A percentile compares a stretch with the other conserved stretches of the same genome.
Evolutionary conservation across 2,329 filamentous ascomycete species (phyloP).

Genomic region (Colletotrichum cordylinicola): DNA sequence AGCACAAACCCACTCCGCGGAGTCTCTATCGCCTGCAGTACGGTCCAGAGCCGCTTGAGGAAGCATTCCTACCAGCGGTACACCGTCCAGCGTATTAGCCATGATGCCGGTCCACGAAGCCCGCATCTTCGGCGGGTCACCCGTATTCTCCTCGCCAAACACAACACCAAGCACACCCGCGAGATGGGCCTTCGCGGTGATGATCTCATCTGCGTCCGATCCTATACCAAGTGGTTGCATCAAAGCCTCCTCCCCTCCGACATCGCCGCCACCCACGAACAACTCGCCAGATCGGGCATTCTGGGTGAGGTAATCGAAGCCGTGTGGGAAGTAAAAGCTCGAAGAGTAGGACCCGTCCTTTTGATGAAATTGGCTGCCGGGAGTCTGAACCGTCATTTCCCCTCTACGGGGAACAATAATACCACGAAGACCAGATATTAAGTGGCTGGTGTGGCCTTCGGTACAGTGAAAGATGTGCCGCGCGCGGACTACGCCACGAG

Average conservation of each 20-base stretch:
- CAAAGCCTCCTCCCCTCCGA: neutral
- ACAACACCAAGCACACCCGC: neutral
- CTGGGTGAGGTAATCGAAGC: neutral
- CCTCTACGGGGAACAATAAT: neutral
- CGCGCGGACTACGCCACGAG: neutral
- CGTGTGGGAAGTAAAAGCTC: neutral
- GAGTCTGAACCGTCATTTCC: neutral
- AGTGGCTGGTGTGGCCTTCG: neutral
- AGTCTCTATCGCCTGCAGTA: neutral
- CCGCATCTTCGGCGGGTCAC: neutral
- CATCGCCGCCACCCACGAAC: neutral
- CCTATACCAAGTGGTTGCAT: neutral
- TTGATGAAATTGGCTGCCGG: neutral
- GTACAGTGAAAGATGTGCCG: neutral
- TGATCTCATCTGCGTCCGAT: neutral
- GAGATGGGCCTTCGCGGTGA: neutral
- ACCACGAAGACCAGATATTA: neutral
- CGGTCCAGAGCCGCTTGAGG: neutral
- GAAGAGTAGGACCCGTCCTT: neutral
- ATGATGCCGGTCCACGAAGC: neutral
- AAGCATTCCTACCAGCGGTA: neutral
- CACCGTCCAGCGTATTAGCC: neutral
- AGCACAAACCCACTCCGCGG: constrained; percentile 58
- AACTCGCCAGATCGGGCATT: neutral
- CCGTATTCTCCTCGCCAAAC: neutral